Evolutionary conservation across 2,329 filamentous ascomycete species (phyloP).

Genomic region (Penicillium hesseltinei): DNA sequence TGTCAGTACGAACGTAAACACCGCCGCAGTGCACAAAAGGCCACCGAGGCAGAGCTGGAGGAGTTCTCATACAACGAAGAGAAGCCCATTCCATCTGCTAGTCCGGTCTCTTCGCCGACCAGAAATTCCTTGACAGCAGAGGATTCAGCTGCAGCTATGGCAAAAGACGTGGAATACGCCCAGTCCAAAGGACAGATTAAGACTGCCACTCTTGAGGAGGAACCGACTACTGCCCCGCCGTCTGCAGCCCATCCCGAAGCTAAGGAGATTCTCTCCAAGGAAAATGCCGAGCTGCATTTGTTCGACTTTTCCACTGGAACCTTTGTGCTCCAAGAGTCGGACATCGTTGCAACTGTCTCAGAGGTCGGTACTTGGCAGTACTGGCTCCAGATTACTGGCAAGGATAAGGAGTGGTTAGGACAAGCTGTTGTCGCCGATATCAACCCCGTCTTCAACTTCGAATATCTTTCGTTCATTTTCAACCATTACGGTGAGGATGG

Average conservation of each 20-base stretch:
- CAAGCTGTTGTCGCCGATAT: conserved; percentile 84
- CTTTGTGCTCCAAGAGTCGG: conserved; percentile 75
- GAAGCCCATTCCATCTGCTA: conserved; percentile 59
- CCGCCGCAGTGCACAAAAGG: conserved; percentile 72
- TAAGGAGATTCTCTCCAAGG: conserved; percentile 69
- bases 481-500: conserved; percentile 91
- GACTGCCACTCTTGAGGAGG: conserved; percentile 40
- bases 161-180: conserved; percentile 45
- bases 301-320: conserved; percentile 87
- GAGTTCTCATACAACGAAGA: conserved; percentile 76
- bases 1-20: conserved; percentile 99
- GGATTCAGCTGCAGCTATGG: conserved; percentile 46
- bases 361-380: conserved; percentile 93
- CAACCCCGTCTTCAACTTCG: conserved; percentile 98
- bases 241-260: conserved; percentile 63
- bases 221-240: conserved; percentile 60
- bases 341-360: conserved; percentile 74
- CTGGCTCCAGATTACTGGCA: conserved; percentile 81
- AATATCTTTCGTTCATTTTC: conserved; percentile 98
- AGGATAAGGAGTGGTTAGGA: conserved; percentile 79
- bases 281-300: conserved; percentile 82
- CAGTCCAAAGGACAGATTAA: conserved; percentile 42
- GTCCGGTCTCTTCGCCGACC: conserved; percentile 53
- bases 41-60: conserved; percentile 74
- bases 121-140: conserved; percentile 37